Conservation (phyloP, 139 green algal species). For the Chlorella ohadii region DNA sequence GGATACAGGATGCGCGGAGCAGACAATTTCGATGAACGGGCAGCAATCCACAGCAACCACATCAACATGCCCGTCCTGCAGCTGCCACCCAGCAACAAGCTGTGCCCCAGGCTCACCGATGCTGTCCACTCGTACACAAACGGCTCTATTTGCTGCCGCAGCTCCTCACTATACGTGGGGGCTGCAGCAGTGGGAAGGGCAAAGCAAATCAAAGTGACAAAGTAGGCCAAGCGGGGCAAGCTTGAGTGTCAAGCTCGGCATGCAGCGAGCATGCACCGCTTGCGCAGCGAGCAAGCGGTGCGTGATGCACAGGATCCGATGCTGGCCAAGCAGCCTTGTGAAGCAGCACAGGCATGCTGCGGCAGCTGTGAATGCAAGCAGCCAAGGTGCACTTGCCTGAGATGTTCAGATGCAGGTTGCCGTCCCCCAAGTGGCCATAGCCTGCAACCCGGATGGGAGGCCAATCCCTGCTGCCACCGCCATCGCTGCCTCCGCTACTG, state of each 20-base stretch:
- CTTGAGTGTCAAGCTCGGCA: too few species aligned
- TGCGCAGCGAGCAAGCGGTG: too few species aligned
- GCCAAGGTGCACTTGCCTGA: slow-evolving; percentile 32
- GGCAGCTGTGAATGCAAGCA: neutral
- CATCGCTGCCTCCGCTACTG: neutral
- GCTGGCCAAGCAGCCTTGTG: too few species aligned
- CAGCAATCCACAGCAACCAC: too few species aligned
- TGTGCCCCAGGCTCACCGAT: neutral
- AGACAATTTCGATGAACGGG: too few species aligned
- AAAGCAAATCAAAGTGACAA: too few species aligned
- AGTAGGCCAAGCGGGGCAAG: too few species aligned
- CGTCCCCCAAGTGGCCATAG: slow-evolving; percentile 97
- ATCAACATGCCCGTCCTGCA: too few species aligned
- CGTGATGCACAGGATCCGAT: too few species aligned
- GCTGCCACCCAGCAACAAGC: neutral
- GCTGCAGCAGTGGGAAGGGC: neutral
- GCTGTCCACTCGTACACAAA: slow-evolving; percentile 95
- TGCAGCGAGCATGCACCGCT: too few species aligned
- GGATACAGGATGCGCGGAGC: too few species aligned
- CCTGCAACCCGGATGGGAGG: slow-evolving; percentile 71
- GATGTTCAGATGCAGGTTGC: slow-evolving; percentile 98
- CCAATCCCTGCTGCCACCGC: neutral
- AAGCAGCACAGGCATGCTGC: too few species aligned
- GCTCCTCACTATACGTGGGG: slow-evolving; percentile 43
- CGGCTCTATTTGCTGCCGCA: slow-evolving; percentile 87